Conservation (phyloP, 1,284 basidiomycete genomes). For the Phylloporus sp. region DNA sequence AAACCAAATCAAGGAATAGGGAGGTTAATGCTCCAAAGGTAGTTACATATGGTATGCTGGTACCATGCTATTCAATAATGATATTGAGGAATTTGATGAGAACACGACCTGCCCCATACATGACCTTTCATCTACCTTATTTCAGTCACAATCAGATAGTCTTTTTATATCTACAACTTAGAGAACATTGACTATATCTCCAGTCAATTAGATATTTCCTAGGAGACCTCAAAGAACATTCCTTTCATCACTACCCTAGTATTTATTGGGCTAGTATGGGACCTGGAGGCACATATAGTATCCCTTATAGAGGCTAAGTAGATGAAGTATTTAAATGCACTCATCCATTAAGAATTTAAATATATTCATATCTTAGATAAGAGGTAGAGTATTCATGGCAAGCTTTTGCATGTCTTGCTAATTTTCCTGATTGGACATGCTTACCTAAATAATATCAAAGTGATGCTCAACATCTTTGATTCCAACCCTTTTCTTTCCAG, state of each 20-base stretch:
- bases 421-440: neutral
- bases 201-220: neutral
- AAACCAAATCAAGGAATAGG: too few species aligned
- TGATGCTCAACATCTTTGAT: neutral
- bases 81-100: too few species aligned
- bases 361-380: neutral
- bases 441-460: neutral
- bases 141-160: too few species aligned
- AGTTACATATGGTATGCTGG: too few species aligned
- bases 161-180: too few species aligned
- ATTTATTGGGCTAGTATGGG: slow-evolving; percentile 30
- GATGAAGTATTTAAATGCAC: neutral
- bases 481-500: neutral
- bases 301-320: neutral
- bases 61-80: too few species aligned
- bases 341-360: neutral
- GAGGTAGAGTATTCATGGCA: neutral
- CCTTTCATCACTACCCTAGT: slow-evolving; percentile 8
- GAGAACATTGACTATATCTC: neutral
- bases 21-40: too few species aligned
- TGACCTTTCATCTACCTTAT: too few species aligned
- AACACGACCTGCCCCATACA: too few species aligned
- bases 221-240: slow-evolving; percentile 5
- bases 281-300: neutral
- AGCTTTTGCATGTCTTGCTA: neutral